A percentile compares a stretch with the other conserved stretches of the same genome.
These are phyloP conservation scores for Scedosporium minutisporum DNA, from an alignment of 2,329 filamentous ascomycete species.

Conservation along the genomic window DNA sequence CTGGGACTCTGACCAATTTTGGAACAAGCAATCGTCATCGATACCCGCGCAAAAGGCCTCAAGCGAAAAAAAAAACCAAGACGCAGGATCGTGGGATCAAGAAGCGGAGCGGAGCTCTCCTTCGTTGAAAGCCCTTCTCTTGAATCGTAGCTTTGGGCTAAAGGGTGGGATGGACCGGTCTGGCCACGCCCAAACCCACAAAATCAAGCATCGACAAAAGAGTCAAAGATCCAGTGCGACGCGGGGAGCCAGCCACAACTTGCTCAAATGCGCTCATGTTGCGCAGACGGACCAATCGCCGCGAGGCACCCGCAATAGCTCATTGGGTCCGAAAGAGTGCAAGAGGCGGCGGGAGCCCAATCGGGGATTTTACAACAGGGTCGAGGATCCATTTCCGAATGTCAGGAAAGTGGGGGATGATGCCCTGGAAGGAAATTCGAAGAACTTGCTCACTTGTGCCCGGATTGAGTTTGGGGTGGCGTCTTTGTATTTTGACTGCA, in stretches of 20 bases:
- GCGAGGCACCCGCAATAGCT: not conserved
- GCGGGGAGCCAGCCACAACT: slow-evolving; percentile 23
- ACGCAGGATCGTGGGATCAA: not conserved
- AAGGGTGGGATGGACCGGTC: no score
- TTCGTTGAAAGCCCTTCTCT: no score
- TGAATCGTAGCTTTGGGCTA: no score
- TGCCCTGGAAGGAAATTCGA: not conserved
- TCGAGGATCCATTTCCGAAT: not conserved
- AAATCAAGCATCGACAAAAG: not conserved
- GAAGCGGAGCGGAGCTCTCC: no score
- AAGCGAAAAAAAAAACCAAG: not conserved
- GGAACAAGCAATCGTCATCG: not conserved
- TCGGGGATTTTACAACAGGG: not conserved
- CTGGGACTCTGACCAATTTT: not conserved
- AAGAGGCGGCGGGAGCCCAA: not conserved
- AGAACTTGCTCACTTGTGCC: slow-evolving; percentile 10
- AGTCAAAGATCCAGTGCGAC: not conserved
- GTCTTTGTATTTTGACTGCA: not conserved
- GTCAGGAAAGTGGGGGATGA: not conserved
- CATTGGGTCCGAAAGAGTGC: not conserved
- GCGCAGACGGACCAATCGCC: slow-evolving; percentile 2
- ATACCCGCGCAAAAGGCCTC: not conserved
- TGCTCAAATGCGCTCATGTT: slow-evolving; percentile 39
- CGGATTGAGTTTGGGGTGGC: not conserved
- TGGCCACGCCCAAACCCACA: not conserved